phyloP scores from a whole-genome alignment of 768 basidiomycete species.

The Cytidiella melzeri region DNA sequence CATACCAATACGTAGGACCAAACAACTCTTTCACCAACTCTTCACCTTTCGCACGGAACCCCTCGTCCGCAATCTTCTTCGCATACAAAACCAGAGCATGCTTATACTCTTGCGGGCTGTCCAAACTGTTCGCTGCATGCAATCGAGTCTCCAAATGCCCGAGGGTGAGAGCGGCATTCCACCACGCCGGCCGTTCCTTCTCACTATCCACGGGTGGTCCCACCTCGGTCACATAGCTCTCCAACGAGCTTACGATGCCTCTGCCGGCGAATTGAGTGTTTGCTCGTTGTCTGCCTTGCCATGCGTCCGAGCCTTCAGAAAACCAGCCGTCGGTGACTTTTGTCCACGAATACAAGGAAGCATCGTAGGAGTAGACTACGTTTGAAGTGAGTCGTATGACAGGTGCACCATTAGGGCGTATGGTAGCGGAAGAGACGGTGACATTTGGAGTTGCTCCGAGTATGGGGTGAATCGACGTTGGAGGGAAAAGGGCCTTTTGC shows the following conservation, averaged over 20 bases:
- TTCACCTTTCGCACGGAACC: constrained; percentile 81
- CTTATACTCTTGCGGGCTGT: constrained; percentile 83
- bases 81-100: constrained; percentile 71
- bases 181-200: constrained; percentile 65
- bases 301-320: constrained; percentile 74
- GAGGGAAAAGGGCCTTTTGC: constrained; percentile 55
- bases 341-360: constrained; percentile 59
- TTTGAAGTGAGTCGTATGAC: constrained; percentile 74
- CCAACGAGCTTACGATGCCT: constrained; percentile 45
- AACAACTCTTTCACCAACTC: constrained; percentile 87
- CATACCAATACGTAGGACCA: constrained; percentile 87
- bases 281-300: constrained; percentile 65
- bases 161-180: constrained; percentile 76
- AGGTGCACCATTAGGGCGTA: constrained; percentile 78
- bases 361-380: constrained; percentile 75
- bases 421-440: constrained; percentile 53
- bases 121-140: constrained; percentile 65
- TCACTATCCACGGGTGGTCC: constrained; percentile 21
- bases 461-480: constrained; percentile 56
- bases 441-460: constrained; percentile 50
- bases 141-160: constrained; percentile 85
- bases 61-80: constrained; percentile 84
- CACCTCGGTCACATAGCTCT: constrained; percentile 24
- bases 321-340: constrained; percentile 82
- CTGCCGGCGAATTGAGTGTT: constrained; percentile 34